phyloP scores from a whole-genome alignment of 2,329 filamentous ascomycete genomes.

The Clonostachys byssicola region DNA sequence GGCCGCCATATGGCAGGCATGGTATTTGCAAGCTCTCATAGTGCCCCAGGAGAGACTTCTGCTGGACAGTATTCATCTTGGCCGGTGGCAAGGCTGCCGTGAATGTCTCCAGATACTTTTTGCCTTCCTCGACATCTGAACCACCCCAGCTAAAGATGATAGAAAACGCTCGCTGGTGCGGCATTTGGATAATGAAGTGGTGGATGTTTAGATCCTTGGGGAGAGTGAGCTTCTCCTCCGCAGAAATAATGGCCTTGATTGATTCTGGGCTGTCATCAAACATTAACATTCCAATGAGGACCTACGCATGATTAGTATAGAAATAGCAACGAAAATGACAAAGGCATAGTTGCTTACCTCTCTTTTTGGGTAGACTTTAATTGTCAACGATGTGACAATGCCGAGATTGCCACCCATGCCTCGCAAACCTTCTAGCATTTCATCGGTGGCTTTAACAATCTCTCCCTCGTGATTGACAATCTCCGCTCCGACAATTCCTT shows the following conservation, averaged over 20 bases:
- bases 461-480: constrained; percentile 17
- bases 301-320: too few relatives aligned
- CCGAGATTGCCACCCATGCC: constrained; percentile 18
- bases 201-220: too few relatives aligned
- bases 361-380: constrained; percentile 13
- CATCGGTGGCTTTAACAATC: constrained; percentile 15
- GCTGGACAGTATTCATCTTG: background rate
- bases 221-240: too few relatives aligned
- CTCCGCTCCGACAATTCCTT: constrained; percentile 25
- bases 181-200: too few relatives aligned
- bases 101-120: background rate
- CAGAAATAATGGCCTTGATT: too few relatives aligned
- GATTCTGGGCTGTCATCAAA: too few relatives aligned
- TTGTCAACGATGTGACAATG: constrained; percentile 13
- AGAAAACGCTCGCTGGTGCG: too few relatives aligned
- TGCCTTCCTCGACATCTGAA: too few relatives aligned
- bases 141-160: too few relatives aligned
- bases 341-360: too few relatives aligned
- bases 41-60: background rate
- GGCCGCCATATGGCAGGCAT: background rate
- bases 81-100: background rate
- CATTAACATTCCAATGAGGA: too few relatives aligned
- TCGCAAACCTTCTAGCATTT: constrained; percentile 17
- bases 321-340: too few relatives aligned
- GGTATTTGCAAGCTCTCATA: background rate